Evolutionary conservation across 257 asterid genomes (phyloP).

Genomic region (Fraxinus cuspidata): DNA sequence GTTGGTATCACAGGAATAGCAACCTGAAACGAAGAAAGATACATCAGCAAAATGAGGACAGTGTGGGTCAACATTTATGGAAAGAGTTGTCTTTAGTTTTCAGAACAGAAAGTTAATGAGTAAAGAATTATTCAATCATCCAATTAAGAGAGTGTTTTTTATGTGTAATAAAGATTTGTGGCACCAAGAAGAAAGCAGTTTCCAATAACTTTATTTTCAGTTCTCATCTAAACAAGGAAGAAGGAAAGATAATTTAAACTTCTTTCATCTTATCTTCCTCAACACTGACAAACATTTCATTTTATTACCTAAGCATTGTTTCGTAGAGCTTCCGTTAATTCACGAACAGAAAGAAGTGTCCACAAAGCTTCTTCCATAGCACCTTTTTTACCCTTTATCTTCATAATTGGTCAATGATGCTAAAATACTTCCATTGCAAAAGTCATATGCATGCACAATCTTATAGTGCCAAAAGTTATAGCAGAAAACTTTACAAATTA

Average conservation of each 20-base stretch:
- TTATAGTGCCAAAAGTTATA: not conserved
- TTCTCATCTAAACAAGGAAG: not conserved
- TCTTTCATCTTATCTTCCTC: not conserved
- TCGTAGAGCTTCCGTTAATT: no score
- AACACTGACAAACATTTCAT: not conserved
- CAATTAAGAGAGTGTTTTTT: not conserved
- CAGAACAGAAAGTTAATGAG: not conserved
- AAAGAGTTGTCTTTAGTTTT: not conserved
- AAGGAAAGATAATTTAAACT: not conserved
- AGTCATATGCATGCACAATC: not conserved
- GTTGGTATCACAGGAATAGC: slow-evolving; percentile 96
- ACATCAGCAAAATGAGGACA: not conserved
- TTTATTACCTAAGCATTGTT: no score
- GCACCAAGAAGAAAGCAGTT: not conserved
- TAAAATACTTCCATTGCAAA: not conserved
- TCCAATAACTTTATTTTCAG: not conserved
- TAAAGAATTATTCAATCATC: not conserved
- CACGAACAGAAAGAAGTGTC: no score
- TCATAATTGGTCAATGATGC: no score
- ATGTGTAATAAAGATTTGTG: not conserved
- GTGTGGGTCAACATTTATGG: not conserved
- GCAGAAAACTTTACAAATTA: not conserved
- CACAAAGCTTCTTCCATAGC: no score
- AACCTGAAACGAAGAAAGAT: slow-evolving; percentile 52
- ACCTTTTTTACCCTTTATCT: no score